phyloP scores from a whole-genome alignment of 805 yeast species.

The Candida maltosa region DNA sequence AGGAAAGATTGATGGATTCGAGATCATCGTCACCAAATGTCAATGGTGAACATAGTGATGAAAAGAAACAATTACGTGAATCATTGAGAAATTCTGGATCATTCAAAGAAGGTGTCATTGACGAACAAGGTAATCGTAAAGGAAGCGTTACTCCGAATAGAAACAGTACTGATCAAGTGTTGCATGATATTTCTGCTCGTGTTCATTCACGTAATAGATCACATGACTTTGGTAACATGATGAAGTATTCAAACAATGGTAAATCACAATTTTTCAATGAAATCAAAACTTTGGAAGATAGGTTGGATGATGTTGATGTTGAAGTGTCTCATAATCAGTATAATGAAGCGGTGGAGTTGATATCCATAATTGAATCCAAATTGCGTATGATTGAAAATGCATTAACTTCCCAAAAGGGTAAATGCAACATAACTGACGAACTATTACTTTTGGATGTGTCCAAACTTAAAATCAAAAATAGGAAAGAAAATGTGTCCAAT shows the following conservation, averaged over 20 bases:
- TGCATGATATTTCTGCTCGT: slow-evolving; percentile 59
- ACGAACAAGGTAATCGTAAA: slow-evolving; percentile 26
- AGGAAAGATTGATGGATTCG: slow-evolving; percentile 20
- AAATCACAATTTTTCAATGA: slow-evolving; percentile 39
- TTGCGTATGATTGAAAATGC: slow-evolving; percentile 26
- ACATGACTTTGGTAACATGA: slow-evolving; percentile 33
- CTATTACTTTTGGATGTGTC: slow-evolving; percentile 37
- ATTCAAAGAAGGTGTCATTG: slow-evolving; percentile 26
- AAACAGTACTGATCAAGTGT: slow-evolving; percentile 36
- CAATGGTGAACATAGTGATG: slow-evolving; percentile 31
- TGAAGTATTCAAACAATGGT: slow-evolving; percentile 8
- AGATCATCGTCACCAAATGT: slow-evolving; percentile 9
- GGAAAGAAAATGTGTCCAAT: slow-evolving; percentile 35
- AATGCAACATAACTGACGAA: slow-evolving; percentile 14
- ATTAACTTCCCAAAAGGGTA: slow-evolving; percentile 8
- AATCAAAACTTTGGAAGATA: slow-evolving; percentile 54
- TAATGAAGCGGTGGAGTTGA: slow-evolving; percentile 40
- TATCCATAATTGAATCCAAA: slow-evolving; percentile 34
- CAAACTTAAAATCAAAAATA: slow-evolving; percentile 34
- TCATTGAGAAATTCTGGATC: slow-evolving; percentile 52
- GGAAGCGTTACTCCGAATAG: slow-evolving; percentile 16
- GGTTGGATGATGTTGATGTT: slow-evolving; percentile 67
- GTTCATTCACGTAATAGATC: slow-evolving; percentile 60
- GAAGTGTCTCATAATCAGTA: slow-evolving; percentile 60
- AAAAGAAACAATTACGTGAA: slow-evolving; percentile 35